Conservation (phyloP, 768 basidiomycete species). For the Boletus reticulatus region DNA sequence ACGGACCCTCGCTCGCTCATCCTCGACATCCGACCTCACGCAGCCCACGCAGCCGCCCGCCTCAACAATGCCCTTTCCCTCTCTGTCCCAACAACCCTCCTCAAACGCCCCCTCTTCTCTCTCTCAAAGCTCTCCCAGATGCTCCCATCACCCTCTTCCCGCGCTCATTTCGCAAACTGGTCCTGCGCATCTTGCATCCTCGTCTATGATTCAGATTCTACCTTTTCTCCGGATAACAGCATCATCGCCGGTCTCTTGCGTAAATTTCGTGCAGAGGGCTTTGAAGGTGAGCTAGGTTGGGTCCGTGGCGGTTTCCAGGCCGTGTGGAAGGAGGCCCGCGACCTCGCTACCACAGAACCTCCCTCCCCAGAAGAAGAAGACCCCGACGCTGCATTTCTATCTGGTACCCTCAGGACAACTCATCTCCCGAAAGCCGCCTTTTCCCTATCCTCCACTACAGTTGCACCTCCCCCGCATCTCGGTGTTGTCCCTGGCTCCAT, state of each 20-base stretch:
- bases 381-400: constrained; percentile 32
- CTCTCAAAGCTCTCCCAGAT: constrained; percentile 74
- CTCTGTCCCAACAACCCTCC: constrained; percentile 90
- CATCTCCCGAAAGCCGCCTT: constrained; percentile 67
- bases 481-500: not conserved
- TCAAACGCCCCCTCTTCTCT: constrained; percentile 87
- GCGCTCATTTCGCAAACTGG: constrained; percentile 62
- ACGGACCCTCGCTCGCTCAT: constrained; percentile 50
- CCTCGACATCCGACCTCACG: constrained; percentile 87
- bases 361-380: constrained; percentile 51
- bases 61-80: constrained; percentile 74
- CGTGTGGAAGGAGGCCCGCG: constrained; percentile 52
- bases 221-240: constrained; percentile 53
- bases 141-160: constrained; percentile 63
- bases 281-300: constrained; percentile 66
- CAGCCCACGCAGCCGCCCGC: constrained; percentile 64
- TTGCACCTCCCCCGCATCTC: constrained; percentile 15
- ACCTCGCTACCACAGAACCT: constrained; percentile 51
- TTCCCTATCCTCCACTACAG: constrained; percentile 45
- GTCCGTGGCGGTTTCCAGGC: constrained; percentile 81
- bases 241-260: constrained; percentile 72
- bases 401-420: constrained; percentile 47
- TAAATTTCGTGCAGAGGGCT: constrained; percentile 68
- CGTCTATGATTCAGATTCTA: constrained; percentile 84
- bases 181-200: constrained; percentile 59